A percentile compares a stretch with the other conserved stretches of the same genome.
phyloP scores from a whole-genome alignment of 1,139 yeast species.

The Spathaspora sp. region DNA sequence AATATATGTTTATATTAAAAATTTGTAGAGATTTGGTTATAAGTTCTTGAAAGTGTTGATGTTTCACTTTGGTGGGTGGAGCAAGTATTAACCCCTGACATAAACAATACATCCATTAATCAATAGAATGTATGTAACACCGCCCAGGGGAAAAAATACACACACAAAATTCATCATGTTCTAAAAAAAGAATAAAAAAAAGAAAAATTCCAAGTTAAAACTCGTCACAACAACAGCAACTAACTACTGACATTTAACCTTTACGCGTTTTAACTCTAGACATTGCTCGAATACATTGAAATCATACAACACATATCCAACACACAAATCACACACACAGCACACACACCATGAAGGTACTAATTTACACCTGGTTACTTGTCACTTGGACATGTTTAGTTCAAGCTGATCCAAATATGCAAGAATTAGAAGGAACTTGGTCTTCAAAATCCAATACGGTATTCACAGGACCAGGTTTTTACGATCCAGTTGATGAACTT shows the following conservation, averaged over 20 bases:
- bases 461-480: constrained; percentile 95
- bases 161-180: neutral
- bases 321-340: neutral
- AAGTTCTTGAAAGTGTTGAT: no score
- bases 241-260: neutral
- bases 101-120: neutral
- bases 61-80: neutral
- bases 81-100: neutral
- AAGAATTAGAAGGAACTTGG: constrained; percentile 85
- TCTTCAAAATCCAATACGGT: constrained; percentile 89
- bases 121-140: neutral
- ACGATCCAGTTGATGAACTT: constrained; percentile 92
- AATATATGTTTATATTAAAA: no score
- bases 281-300: neutral
- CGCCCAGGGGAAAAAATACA: neutral
- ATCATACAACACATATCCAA: neutral
- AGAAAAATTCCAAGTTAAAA: neutral
- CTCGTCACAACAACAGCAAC: neutral
- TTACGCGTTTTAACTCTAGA: neutral
- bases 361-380: constrained; percentile 3
- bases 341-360: neutral
- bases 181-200: neutral
- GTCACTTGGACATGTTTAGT: constrained; percentile 9
- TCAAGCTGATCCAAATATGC: constrained; percentile 27
- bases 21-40: no score